Evolutionary conservation across 2,329 filamentous ascomycete species (phyloP).

Genomic region (Cordyceps javanica): DNA sequence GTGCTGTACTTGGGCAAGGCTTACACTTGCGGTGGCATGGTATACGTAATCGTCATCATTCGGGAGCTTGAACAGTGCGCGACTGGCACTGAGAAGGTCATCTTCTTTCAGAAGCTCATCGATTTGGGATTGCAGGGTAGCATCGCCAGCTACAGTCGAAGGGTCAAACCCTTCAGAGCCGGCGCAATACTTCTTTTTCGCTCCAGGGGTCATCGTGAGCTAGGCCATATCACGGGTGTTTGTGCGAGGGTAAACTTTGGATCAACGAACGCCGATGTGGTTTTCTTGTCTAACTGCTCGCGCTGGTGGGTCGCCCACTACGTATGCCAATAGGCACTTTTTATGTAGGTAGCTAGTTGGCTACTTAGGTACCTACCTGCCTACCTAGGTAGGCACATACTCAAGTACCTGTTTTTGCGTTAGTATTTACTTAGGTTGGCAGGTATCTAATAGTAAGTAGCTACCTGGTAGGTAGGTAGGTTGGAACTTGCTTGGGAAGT

Average conservation of each 20-base stretch:
- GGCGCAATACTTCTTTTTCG: constrained; percentile 34
- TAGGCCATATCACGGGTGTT: not conserved
- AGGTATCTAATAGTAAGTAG: too few relatives aligned
- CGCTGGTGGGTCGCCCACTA: not conserved
- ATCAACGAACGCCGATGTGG: too few relatives aligned
- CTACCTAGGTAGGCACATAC: too few relatives aligned
- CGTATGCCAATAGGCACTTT: too few relatives aligned
- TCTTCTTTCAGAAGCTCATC: constrained; percentile 30
- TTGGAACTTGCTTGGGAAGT: too few relatives aligned
- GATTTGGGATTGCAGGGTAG: constrained; percentile 30
- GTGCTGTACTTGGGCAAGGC: constrained; percentile 42
- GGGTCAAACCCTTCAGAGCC: constrained; percentile 40
- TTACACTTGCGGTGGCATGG: constrained; percentile 45
- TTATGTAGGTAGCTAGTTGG: not conserved
- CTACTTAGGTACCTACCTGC: not conserved
- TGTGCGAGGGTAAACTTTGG: not conserved
- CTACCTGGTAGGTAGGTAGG: too few relatives aligned
- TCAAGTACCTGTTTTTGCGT: too few relatives aligned
- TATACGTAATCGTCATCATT: constrained; percentile 42
- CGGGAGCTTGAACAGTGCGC: constrained; percentile 38
- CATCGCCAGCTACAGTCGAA: constrained; percentile 32
- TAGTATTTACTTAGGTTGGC: too few relatives aligned
- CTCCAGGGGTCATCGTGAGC: constrained; percentile 21
- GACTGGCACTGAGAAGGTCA: constrained; percentile 39
- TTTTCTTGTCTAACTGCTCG: too few relatives aligned